These are phyloP conservation scores for Yarrowia deformans DNA, from an alignment of 805 yeast genomes.

Conservation along the genomic window DNA sequence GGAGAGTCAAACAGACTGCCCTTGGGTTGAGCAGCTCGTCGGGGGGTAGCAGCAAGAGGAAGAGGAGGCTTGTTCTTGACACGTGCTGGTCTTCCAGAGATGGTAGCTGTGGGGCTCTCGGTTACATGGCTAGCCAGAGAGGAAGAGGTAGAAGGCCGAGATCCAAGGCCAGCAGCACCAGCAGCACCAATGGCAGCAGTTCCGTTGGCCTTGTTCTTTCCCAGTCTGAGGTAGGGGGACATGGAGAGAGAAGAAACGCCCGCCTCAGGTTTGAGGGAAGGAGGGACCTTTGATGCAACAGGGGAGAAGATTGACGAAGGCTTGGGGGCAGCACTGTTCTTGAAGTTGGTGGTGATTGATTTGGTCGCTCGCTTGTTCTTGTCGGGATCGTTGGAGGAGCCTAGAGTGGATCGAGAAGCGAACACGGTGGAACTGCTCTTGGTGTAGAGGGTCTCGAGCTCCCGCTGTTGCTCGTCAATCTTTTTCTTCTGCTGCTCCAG, in stretches of 20 bases:
- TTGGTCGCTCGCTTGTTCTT: constrained; percentile 16
- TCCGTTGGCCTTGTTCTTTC: constrained; percentile 13
- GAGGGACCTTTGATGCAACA: constrained; percentile 18
- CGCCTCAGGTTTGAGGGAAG: constrained; percentile 15
- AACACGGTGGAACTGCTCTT: constrained; percentile 27
- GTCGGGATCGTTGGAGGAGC: constrained; percentile 8
- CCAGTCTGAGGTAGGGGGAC: constrained; percentile 34
- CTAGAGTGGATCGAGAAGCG: background rate
- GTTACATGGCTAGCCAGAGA: constrained; percentile 10
- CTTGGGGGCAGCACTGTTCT: constrained; percentile 11
- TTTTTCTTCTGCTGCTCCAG: constrained; percentile 25
- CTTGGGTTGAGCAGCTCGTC: constrained; percentile 23
- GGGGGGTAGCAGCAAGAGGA: constrained; percentile 30
- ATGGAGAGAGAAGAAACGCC: constrained; percentile 25
- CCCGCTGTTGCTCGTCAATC: constrained; percentile 21
- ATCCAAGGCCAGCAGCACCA: background rate
- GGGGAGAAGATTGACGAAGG: constrained; percentile 31
- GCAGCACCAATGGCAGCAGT: no score
- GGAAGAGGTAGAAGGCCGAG: constrained; percentile 4
- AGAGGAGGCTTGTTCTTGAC: constrained; percentile 35
- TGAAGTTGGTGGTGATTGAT: background rate
- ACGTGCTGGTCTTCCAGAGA: constrained; percentile 5
- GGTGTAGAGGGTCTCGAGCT: constrained; percentile 20
- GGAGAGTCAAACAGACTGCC: constrained; percentile 32
- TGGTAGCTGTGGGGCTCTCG: constrained; percentile 27